phyloP scores from a whole-genome alignment of 345 rosid genomes.

The Kernera saxatilis region DNA sequence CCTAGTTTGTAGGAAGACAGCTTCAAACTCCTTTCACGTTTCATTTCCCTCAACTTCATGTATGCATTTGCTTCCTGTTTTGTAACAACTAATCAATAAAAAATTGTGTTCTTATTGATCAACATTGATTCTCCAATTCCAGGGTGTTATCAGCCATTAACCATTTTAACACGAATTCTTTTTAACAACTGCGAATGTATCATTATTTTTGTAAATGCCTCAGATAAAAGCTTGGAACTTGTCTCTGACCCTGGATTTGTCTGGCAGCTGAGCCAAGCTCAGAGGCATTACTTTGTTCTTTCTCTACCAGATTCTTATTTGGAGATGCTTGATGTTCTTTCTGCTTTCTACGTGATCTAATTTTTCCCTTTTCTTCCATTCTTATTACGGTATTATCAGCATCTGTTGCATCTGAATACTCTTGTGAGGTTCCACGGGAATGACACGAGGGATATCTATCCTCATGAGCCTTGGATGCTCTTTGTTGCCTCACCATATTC shows the following conservation, averaged over 20 bases:
- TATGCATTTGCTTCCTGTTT: too few species aligned
- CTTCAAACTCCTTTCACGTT: too few species aligned
- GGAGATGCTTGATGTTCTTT: conserved; percentile 15
- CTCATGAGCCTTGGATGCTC: conserved; percentile 35
- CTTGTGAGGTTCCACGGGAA: conserved; percentile 18
- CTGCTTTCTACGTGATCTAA: conserved; percentile 27
- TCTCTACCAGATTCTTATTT: conserved; percentile 24
- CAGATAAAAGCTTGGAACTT: conserved; percentile 20
- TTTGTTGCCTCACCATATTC: conserved; percentile 27
- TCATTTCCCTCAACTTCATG: too few species aligned
- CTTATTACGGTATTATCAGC: conserved; percentile 21
- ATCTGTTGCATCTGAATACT: conserved; percentile 15
- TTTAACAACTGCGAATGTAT: too few species aligned
- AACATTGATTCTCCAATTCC: too few species aligned
- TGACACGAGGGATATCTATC: conserved; percentile 27
- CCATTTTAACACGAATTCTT: too few species aligned
- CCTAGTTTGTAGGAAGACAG: too few species aligned
- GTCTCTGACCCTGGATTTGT: conserved; percentile 26
- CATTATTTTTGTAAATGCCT: too few species aligned
- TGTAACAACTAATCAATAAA: too few species aligned
- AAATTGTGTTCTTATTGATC: too few species aligned
- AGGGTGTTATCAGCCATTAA: too few species aligned
- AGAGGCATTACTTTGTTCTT: conserved; percentile 22
- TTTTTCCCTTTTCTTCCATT: conserved; percentile 16
- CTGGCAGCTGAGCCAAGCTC: conserved; percentile 30